Evolutionary conservation across 371 early-diverging fungal species (phyloP).

Genomic region (Syncephalastrum monosporum): DNA sequence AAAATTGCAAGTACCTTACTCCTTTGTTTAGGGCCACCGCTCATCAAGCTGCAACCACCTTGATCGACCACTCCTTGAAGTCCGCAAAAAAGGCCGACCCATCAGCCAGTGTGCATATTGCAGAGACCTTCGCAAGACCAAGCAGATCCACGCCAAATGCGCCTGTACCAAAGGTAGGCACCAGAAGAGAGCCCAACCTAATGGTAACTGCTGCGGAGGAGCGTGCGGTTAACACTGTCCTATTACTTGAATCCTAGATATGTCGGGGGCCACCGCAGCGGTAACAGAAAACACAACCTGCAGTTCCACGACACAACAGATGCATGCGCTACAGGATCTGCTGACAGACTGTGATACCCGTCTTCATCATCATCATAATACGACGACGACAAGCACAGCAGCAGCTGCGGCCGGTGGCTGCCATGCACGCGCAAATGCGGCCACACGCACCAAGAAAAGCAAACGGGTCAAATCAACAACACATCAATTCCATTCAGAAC

Average conservation of each 20-base stretch:
- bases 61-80: conserved; percentile 20
- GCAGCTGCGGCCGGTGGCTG: background rate
- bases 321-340: no score
- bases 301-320: background rate
- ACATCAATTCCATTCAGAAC: background rate
- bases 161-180: conserved; percentile 14
- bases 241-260: background rate
- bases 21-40: conserved; percentile 18
- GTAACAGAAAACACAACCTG: background rate
- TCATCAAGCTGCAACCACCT: conserved; percentile 24
- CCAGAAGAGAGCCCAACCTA: no score
- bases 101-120: conserved; percentile 27
- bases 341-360: no score
- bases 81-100: conserved; percentile 28
- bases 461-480: background rate
- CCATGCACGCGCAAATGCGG: background rate
- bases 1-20: conserved; percentile 3
- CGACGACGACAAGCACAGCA: background rate
- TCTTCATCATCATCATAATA: background rate
- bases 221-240: no score
- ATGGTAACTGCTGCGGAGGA: no score
- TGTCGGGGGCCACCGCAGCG: conserved; percentile 1
- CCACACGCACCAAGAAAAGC: conserved; percentile 1
- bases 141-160: conserved; percentile 30
- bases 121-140: conserved; percentile 27